Percentiles rank a stretch among this genome's conserved stretches.
Evolutionary conservation across 2,329 filamentous ascomycete genomes (phyloP).

Genomic region (Sclerotinia glacialis): DNA sequence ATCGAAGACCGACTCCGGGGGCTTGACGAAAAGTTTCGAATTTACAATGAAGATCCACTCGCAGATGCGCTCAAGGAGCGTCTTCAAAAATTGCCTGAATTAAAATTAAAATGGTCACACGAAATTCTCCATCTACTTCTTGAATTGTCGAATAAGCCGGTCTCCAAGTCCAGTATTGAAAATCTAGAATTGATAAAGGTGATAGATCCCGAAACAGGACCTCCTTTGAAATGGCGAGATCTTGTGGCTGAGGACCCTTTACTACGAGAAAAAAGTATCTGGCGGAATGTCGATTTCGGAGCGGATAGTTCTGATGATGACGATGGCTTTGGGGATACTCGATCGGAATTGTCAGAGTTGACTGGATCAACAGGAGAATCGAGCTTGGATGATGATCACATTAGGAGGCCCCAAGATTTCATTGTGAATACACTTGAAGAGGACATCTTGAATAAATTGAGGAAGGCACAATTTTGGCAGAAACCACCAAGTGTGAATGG

Average conservation of each 20-base stretch:
- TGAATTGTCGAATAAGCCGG: conserved; percentile 76
- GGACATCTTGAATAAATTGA: conserved; percentile 41
- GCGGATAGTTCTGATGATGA: conserved; percentile 59
- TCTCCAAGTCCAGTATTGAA: conserved; percentile 63
- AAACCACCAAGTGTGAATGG: conserved; percentile 35
- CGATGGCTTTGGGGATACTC: conserved; percentile 39
- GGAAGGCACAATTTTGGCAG: conserved; percentile 49
- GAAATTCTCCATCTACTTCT: conserved; percentile 78
- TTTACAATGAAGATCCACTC: conserved; percentile 75
- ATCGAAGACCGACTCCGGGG: conserved; percentile 64
- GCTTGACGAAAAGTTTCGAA: conserved; percentile 80
- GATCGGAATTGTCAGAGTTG: conserved; percentile 41
- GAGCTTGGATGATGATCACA: conserved; percentile 35
- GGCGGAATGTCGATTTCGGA: conserved; percentile 66
- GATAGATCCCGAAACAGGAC: conserved; percentile 45
- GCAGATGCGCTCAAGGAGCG: conserved; percentile 65
- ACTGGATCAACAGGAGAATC: conserved; percentile 38
- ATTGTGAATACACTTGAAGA: conserved; percentile 36
- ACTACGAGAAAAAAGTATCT: conserved; percentile 63
- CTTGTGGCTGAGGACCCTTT: conserved; percentile 75
- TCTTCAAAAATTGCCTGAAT: conserved; percentile 55
- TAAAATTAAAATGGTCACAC: conserved; percentile 64
- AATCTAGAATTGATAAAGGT: conserved; percentile 57
- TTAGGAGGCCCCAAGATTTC: conserved; percentile 38
- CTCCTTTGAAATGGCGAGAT: conserved; percentile 71